These are phyloP conservation scores for Hymenoscyphus occultus DNA, from an alignment of 2,329 filamentous ascomycete genomes.

Conservation along the genomic window DNA sequence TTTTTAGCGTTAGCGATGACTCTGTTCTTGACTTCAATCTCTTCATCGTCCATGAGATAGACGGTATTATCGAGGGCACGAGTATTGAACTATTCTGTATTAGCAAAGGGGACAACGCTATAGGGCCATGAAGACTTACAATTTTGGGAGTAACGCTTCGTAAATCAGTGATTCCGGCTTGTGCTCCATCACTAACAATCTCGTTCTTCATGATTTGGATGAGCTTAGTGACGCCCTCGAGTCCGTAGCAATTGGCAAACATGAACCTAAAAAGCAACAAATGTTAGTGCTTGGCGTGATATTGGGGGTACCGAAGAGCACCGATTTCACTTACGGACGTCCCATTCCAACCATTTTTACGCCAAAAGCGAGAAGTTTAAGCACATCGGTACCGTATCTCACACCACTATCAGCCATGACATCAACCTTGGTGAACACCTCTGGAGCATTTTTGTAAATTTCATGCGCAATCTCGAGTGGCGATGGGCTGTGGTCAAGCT, in stretches of 20 bases:
- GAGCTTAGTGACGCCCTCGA: slow-evolving; percentile 44
- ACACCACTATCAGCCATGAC: slow-evolving; percentile 61
- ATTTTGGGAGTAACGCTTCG: slow-evolving; percentile 1
- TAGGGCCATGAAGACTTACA: neutral
- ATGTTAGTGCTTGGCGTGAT: neutral
- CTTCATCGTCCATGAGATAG: neutral
- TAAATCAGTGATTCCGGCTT: slow-evolving; percentile 7
- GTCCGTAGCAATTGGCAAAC: slow-evolving; percentile 49
- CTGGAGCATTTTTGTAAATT: slow-evolving; percentile 42
- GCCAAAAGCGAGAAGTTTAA: slow-evolving; percentile 58
- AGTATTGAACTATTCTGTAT: neutral
- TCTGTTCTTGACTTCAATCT: neutral
- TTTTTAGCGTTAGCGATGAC: neutral
- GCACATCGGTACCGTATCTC: slow-evolving; percentile 52
- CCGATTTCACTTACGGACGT: slow-evolving; percentile 31
- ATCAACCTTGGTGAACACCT: slow-evolving; percentile 33
- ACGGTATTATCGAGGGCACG: neutral
- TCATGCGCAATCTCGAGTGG: slow-evolving; percentile 56
- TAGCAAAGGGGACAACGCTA: neutral
- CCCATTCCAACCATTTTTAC: slow-evolving; percentile 61
- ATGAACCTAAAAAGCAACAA: slow-evolving; percentile 43
- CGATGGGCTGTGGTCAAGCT: slow-evolving; percentile 57
- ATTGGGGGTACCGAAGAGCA: too few species aligned
- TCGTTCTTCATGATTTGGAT: slow-evolving; percentile 46
- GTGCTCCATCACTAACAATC: slow-evolving; percentile 8